Base-by-base conservation (phyloP, 768 basidiomycete genomes). In the Boletus pseudopeckii region DNA sequence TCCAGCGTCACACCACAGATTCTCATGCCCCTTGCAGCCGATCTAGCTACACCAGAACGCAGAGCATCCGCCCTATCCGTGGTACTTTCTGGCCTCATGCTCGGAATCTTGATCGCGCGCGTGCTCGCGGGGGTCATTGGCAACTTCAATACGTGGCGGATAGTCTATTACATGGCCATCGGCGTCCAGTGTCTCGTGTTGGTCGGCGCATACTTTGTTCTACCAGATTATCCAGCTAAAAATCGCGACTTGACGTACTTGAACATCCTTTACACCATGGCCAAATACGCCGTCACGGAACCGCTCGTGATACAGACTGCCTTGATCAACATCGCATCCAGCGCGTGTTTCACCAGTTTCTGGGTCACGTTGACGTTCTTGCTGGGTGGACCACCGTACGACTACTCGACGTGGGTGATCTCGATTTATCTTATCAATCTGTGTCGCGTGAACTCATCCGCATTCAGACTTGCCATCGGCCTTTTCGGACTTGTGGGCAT, bases 201-300 rank as follows among this genome's bases (percentile, higher is more conserved):
- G 8, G 36, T 77, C 5, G 75, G 86, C 22, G 71, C 83, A 39
- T 92, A 86, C 63, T 67, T 81, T 20, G 59, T 84, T 50, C 71
- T 92, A n/a, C 91, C 91, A 1, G 91, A 95, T 69, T 92, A 88
- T 62, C 92, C 90, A 1, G 80, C 86, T 13, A 92, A 88, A 66
- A 86, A 88, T 64, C 68, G 63, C 20, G 71, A 80, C 43, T 50
- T 90, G 56, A 80, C 82, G 3, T 93, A 93, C 69, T 76, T 74
- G 58, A 71, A 82, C 17, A 86, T 92, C 43, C 69, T 90, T 32
- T 81, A 75, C 69, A 86, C 85, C 9, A 93, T 93, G 92, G 84
- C 74, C 6, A 86, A 84, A 67, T 88, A 84, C 59, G 74, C 83
- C 0, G 75, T 85, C 36, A 93, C 87, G 0, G 89, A 94, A 67